Evolutionary conservation across 176 grass and related monocot species (phyloP).

Genomic region (Secale cereale): DNA sequence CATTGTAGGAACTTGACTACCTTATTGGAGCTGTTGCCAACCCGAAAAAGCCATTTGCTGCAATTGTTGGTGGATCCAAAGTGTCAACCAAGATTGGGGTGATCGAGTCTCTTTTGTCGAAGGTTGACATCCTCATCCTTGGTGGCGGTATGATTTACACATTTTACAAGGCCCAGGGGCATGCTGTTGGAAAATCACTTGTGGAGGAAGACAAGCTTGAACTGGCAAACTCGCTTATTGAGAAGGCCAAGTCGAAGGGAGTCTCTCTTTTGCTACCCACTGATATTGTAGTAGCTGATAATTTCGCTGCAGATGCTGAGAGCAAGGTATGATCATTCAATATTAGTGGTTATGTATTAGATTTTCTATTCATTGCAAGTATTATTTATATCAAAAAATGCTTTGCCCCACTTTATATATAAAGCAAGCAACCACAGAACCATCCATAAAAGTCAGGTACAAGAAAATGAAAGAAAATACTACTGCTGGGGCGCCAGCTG

Average conservation of each 20-base stretch:
- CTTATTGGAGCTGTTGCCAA: conserved; percentile 78
- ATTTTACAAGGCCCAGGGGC: conserved; percentile 85
- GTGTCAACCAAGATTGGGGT: conserved; percentile 83
- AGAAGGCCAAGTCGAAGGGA: conserved; percentile 66
- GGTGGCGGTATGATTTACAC: conserved; percentile 90
- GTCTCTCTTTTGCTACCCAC: conserved; percentile 68
- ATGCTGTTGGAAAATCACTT: conserved; percentile 68
- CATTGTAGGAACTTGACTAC: conserved; percentile 74
- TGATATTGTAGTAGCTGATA: conserved; percentile 77
- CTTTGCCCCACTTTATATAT: neutral
- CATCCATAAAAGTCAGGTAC: neutral
- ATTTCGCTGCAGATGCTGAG: conserved; percentile 73
- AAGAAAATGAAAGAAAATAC: neutral
- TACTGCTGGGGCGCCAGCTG: neutral
- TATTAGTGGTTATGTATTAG: neutral
- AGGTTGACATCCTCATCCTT: conserved; percentile 80
- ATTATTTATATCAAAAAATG: neutral
- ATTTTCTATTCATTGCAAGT: neutral
- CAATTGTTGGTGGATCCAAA: conserved; percentile 88
- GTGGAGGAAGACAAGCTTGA: conserved; percentile 87
- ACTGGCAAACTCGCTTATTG: conserved; percentile 56
- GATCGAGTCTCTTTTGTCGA: conserved; percentile 69
- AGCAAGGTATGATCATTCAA: conserved; percentile 58
- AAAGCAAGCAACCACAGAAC: neutral
- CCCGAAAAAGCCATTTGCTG: conserved; percentile 77